Conservation (phyloP, 768 basidiomycete species). For the Collybia sp. region DNA sequence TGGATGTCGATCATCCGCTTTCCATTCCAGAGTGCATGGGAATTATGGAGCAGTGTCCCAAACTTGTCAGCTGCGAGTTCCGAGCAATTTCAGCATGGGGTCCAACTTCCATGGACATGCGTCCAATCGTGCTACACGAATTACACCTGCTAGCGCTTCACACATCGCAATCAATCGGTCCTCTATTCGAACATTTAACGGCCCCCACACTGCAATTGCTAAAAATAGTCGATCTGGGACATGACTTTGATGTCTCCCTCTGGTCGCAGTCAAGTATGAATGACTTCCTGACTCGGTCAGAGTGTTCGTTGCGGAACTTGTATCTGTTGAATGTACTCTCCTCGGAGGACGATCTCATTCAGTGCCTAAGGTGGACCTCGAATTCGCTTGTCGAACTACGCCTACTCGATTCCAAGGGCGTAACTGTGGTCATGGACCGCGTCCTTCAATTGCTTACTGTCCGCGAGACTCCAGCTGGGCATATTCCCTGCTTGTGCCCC, state of each 20-base stretch:
- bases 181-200: conserved; percentile 6
- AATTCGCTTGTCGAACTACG: conserved; percentile 7
- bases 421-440: conserved; percentile 7
- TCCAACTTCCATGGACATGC: neutral
- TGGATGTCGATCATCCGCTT: conserved; percentile 7
- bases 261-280: conserved; percentile 11
- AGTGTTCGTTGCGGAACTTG: conserved; percentile 6
- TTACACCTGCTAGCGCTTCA: conserved; percentile 2
- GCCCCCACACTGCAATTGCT: conserved; percentile 8
- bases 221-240: conserved; percentile 6
- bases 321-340: conserved; percentile 9
- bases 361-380: conserved; percentile 9
- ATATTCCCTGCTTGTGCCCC: conserved; percentile 7
- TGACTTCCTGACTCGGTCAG: conserved; percentile 9
- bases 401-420: conserved; percentile 6
- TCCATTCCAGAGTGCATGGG: conserved; percentile 6
- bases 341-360: conserved; percentile 11
- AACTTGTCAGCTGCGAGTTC: conserved; percentile 7
- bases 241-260: conserved; percentile 1
- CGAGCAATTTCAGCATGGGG: conserved; percentile 1
- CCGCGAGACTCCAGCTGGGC: neutral
- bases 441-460: conserved; percentile 8
- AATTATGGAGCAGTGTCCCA: conserved; percentile 5
- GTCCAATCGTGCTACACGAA: neutral
- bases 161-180: neutral